Base-by-base conservation (phyloP, 106 monocot genomes). In the Dioscorea zingiberensis region DNA sequence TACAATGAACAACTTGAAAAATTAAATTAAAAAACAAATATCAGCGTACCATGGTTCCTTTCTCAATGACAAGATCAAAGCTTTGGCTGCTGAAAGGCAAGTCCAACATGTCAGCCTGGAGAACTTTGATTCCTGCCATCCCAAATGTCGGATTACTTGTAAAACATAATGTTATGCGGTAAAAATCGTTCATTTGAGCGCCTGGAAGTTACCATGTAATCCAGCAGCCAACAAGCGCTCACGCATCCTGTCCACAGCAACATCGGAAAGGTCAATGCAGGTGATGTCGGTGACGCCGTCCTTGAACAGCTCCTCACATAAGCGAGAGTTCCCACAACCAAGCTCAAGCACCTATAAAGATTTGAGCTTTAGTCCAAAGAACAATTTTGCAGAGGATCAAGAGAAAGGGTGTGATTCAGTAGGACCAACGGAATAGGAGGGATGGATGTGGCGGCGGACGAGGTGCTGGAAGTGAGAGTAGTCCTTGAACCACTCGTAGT, bases 401-500 rank as follows among this genome's bases (percentile, higher is more conserved):
- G 19, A 17, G 22, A 21, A 18, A 21, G 13, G 0, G 13, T 38
- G 38, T 38, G 10, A 10, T 24, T 38, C 24, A 23, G 57, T 19
- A 49, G 21, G 16, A 18, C 59, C 6, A 59, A 84, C 84, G 19
- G 80, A 76, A 27, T 80, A 62, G 7, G 62, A 55, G 12, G 83
- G 71, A 46, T 25, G 27, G 73, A 98, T 62, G 71, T 86, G 77
- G 25, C 74, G 85, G 59, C 56, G 75, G 68, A 98, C 69, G 67
- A 93, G 92, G 77, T 98, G 89, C 60, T 69, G 81, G 74, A 98
- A 98, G 57, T 89, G 86, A 66, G 89, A 89, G 79, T 89, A 98
- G 48, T 93, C 93, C 72, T 98, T 98, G 63, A 84, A 69, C 97
- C 97, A 98, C 74, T 98, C 97, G 63, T 98, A 93, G 82, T 98